Evolutionary conservation across 371 early-diverging fungal genomes (phyloP).

Genomic region (Rhizomucor miehei): DNA sequence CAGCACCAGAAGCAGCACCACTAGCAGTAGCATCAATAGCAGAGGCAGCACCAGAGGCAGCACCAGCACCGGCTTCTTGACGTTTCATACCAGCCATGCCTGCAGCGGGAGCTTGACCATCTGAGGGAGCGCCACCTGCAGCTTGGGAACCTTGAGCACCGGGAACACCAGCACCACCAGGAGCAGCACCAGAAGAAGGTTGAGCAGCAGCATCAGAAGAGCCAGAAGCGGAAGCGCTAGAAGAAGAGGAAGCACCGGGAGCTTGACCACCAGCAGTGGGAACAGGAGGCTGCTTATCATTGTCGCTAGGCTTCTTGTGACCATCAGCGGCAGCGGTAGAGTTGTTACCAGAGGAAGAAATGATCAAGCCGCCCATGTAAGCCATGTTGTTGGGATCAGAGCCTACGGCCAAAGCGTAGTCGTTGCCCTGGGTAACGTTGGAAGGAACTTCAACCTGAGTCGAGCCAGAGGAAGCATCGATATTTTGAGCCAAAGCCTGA

Average conservation of each 20-base stretch:
- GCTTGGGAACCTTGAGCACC: not conserved
- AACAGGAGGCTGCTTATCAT: too few species aligned
- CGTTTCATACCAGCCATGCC: not conserved
- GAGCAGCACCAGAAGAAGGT: not conserved
- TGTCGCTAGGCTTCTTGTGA: too few species aligned
- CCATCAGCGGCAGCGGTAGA: slow-evolving; percentile 9
- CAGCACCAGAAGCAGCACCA: slow-evolving; percentile 7
- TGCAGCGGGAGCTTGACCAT: slow-evolving; percentile 1
- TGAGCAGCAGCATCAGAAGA: slow-evolving; percentile 6
- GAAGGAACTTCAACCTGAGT: slow-evolving; percentile 36
- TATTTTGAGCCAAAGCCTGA: slow-evolving; percentile 30
- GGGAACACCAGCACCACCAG: not conserved
- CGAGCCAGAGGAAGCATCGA: slow-evolving; percentile 31
- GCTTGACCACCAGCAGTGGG: not conserved
- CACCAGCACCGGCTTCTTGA: slow-evolving; percentile 1
- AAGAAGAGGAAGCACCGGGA: slow-evolving; percentile 1
- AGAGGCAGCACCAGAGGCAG: slow-evolving; percentile 5
- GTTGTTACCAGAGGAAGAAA: slow-evolving; percentile 9
- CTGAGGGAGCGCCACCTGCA: not conserved
- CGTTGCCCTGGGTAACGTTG: slow-evolving; percentile 30
- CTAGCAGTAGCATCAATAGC: not conserved
- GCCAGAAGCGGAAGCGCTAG: slow-evolving; percentile 10
- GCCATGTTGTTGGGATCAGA: slow-evolving; percentile 28
- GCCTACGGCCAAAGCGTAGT: slow-evolving; percentile 42
- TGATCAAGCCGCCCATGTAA: slow-evolving; percentile 37